These are phyloP conservation scores for Pestalotiopsis sp. DNA, from an alignment of 2,329 filamentous ascomycete genomes.

Conservation along the genomic window DNA sequence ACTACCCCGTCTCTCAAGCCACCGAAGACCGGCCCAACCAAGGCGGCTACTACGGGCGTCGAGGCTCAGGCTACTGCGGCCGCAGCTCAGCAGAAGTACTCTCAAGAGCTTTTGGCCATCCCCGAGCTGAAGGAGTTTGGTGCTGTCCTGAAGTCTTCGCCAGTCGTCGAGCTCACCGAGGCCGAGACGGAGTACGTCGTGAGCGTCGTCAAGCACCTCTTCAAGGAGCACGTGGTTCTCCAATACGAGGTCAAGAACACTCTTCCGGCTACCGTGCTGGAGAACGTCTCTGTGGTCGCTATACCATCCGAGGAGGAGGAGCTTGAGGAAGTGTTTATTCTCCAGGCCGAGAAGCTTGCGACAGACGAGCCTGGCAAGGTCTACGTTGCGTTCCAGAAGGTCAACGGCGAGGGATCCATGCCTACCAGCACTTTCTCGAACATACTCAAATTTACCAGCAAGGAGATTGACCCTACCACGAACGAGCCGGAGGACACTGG, in stretches of 20 bases:
- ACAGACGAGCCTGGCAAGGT: conserved; percentile 90
- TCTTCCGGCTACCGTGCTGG: conserved; percentile 83
- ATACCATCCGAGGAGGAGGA: conserved; percentile 81
- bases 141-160: conserved; percentile 86
- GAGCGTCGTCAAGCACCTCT: conserved; percentile 90
- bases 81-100: conserved; percentile 84
- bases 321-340: conserved; percentile 89
- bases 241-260: conserved; percentile 99
- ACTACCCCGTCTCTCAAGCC: conserved; percentile 93
- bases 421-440: conserved; percentile 85
- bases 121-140: conserved; percentile 92
- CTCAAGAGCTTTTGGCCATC: conserved; percentile 83
- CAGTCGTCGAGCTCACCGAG: conserved; percentile 86
- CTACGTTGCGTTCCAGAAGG: conserved; percentile 92
- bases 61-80: conserved; percentile 77
- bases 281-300: conserved; percentile 83
- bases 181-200: conserved; percentile 98
- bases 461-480: conserved; percentile 96
- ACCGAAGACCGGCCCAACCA: conserved; percentile 77
- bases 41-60: conserved; percentile 67
- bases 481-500: conserved; percentile 87
- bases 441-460: conserved; percentile 93
- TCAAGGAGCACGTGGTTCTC: conserved; percentile 94
- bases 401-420: conserved; percentile 74
- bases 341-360: conserved; percentile 79